Evolutionary conservation across 2,329 filamentous ascomycete species (phyloP).

Genomic region (Lachnellula hyalina): DNA sequence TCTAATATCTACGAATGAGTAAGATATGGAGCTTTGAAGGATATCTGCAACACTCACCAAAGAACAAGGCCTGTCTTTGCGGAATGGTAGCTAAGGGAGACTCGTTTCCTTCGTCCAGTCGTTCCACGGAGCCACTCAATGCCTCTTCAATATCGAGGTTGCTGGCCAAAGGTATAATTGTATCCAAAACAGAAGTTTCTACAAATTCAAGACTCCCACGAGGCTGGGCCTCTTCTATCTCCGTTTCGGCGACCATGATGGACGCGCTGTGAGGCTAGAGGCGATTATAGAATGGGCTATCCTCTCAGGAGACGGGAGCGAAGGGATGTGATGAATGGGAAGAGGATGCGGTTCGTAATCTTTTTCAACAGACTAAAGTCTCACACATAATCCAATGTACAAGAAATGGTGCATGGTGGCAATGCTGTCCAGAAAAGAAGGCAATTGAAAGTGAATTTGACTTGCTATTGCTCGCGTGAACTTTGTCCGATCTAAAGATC

Average conservation of each 20-base stretch:
- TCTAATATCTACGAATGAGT: conserved; percentile 56
- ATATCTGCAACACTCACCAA: conserved; percentile 50
- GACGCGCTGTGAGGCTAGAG: not conserved
- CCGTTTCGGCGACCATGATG: conserved; percentile 28
- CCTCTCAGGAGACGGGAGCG: no score
- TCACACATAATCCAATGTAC: not conserved
- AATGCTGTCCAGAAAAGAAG: not conserved
- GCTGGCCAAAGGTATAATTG: conserved; percentile 54
- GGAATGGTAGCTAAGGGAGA: conserved; percentile 50
- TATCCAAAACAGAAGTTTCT: conserved; percentile 54
- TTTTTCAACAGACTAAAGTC: not conserved
- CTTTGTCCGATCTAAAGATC: not conserved
- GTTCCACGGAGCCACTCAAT: conserved; percentile 40
- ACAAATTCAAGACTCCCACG: conserved; percentile 43
- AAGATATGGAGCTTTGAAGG: conserved; percentile 34
- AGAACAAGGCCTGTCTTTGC: conserved; percentile 62
- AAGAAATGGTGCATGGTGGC: not conserved
- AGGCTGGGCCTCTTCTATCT: conserved; percentile 31
- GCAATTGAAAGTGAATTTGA: not conserved
- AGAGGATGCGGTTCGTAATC: not conserved
- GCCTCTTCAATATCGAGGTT: conserved; percentile 48
- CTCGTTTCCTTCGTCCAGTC: conserved; percentile 29
- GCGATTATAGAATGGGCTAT: no score
- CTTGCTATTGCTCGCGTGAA: not conserved
- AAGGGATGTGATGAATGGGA: not conserved